Conservation (phyloP, 805 yeast genomes). For the Lachancea sp. region DNA sequence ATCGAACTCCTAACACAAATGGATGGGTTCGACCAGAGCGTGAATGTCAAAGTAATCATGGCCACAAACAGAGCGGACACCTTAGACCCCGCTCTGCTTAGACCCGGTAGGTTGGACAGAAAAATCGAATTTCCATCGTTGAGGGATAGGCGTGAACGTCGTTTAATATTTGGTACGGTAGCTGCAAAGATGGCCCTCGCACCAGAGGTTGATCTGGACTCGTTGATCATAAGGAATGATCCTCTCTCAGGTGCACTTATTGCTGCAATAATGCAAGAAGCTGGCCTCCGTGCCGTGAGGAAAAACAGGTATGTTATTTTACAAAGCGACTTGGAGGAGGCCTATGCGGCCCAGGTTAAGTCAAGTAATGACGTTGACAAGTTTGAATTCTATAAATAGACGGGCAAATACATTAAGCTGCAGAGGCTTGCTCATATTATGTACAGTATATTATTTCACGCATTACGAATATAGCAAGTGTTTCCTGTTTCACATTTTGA, state of each 20-base stretch:
- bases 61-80: constrained; percentile 99
- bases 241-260: constrained; percentile 95
- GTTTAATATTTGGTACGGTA: constrained; percentile 90
- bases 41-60: constrained; percentile 97
- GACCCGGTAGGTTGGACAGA: constrained; percentile 98
- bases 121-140: constrained; percentile 95
- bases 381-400: constrained; percentile 89
- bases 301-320: constrained; percentile 95
- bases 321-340: constrained; percentile 95
- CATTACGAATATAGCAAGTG: not conserved
- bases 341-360: constrained; percentile 94
- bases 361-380: constrained; percentile 93
- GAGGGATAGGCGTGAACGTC: constrained; percentile 95
- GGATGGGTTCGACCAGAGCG: constrained; percentile 97
- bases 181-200: constrained; percentile 97
- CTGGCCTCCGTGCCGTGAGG: constrained; percentile 97
- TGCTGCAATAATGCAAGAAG: constrained; percentile 99
- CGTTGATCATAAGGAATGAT: constrained; percentile 90
- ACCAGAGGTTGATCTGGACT: constrained; percentile 95
- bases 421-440: constrained; percentile 1
- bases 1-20: constrained; percentile 94
- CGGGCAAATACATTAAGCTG: not conserved
- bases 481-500: constrained; percentile 11
- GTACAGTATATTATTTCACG: constrained; percentile 7
- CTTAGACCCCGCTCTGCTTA: constrained; percentile 92